phyloP scores from a whole-genome alignment of 306 rosid genomes.

The Lupinus albus region DNA sequence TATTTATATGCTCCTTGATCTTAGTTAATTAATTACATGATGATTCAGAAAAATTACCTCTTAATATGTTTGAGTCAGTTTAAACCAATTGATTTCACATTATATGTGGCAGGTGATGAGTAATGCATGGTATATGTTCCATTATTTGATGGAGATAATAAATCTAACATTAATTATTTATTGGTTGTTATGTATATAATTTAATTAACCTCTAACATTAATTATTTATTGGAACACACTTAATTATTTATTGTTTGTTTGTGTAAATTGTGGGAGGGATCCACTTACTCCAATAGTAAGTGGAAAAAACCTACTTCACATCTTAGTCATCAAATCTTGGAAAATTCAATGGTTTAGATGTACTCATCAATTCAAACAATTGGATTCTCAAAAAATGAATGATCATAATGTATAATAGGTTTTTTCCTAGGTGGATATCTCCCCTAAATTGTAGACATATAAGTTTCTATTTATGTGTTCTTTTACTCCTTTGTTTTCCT shows the following conservation, averaged over 20 bases:
- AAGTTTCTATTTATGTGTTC: neutral
- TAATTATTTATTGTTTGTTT: no score
- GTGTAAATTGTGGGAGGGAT: no score
- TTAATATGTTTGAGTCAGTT: conserved; percentile 37
- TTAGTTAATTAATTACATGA: conserved; percentile 7
- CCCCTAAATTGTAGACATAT: neutral
- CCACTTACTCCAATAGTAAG: no score
- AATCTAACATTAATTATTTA: conserved; percentile 29
- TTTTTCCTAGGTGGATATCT: no score
- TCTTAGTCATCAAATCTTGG: no score
- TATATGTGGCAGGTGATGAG: conserved; percentile 17
- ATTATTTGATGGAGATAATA: conserved; percentile 44
- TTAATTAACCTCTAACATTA: conserved; percentile 27
- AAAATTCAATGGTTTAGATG: no score
- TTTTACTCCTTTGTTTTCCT: neutral
- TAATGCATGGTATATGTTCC: conserved; percentile 35
- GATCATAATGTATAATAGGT: no score
- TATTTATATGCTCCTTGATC: neutral
- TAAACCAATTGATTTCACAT: conserved; percentile 39
- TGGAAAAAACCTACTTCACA: no score
- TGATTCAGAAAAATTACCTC: conserved; percentile 3
- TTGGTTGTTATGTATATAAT: conserved; percentile 45
- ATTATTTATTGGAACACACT: no score
- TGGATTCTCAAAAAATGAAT: no score
- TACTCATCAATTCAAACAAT: no score